Conservation (phyloP, 345 rosid species). For the Linum lewisii region DNA sequence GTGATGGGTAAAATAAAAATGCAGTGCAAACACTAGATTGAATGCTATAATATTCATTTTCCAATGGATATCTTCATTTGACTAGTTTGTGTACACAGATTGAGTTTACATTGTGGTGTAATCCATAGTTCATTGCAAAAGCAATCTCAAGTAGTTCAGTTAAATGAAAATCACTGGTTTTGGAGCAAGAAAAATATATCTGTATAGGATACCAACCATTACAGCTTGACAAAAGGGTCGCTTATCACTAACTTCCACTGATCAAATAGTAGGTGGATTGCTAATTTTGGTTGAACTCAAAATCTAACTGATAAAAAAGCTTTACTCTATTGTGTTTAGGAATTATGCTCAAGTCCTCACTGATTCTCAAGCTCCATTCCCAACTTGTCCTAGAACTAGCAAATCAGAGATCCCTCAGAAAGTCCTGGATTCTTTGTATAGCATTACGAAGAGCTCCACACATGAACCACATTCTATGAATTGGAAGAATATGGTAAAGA, state of each 20-base stretch:
- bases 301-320: background rate
- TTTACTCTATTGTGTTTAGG: conserved; percentile 29
- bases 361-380: conserved; percentile 31
- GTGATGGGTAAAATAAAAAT: background rate
- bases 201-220: background rate
- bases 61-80: too few relatives aligned
- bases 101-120: background rate
- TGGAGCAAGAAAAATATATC: background rate
- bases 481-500: conserved; percentile 81
- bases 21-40: background rate
- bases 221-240: background rate
- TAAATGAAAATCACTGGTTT: too few relatives aligned
- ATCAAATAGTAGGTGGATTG: background rate
- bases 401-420: conserved; percentile 55
- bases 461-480: conserved; percentile 64
- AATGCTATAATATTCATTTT: background rate
- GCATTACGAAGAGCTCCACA: conserved; percentile 47
- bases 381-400: conserved; percentile 26
- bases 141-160: background rate
- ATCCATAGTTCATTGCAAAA: background rate
- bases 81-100: too few relatives aligned
- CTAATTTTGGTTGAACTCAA: background rate
- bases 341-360: conserved; percentile 37
- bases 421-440: conserved; percentile 78
- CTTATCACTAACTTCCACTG: background rate